Percentiles rank a stretch among this genome's conserved stretches.
Conservation (phyloP, 192 early-diverging fungal genomes). For the Thamnidium elegans region DNA sequence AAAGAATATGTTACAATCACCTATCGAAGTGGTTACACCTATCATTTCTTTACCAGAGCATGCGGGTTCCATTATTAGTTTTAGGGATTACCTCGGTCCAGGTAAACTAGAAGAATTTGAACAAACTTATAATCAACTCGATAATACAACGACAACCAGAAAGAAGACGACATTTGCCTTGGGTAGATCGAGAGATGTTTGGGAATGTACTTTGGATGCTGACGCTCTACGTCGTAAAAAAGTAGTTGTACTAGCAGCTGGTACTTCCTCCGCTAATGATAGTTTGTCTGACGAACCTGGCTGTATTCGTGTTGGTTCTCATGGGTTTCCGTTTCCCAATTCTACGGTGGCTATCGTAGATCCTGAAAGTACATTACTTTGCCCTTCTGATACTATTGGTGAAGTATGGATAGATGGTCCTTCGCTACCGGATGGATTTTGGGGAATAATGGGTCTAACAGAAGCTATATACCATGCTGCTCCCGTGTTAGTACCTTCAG, state of each 20-base stretch:
- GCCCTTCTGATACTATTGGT: conserved; percentile 69
- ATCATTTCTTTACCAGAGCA: conserved; percentile 70
- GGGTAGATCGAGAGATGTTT: conserved; percentile 37
- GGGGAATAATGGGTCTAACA: conserved; percentile 69
- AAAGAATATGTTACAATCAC: conserved; percentile 19
- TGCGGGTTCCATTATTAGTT: conserved; percentile 67
- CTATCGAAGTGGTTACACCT: conserved; percentile 55
- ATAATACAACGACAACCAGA: not conserved
- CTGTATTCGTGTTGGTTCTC: conserved; percentile 42
- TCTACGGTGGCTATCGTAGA: conserved; percentile 76
- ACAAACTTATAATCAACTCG: not conserved
- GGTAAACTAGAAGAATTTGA: conserved; percentile 24
- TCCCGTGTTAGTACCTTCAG: conserved; percentile 49
- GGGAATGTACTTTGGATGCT: conserved; percentile 68
- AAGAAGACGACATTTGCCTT: conserved; percentile 12
- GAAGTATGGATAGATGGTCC: conserved; percentile 83
- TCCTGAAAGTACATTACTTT: conserved; percentile 71
- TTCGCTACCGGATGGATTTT: conserved; percentile 71
- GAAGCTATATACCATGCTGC: conserved; percentile 68
- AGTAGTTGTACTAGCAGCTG: conserved; percentile 54
- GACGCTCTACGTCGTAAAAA: conserved; percentile 63
- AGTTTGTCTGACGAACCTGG: conserved; percentile 30
- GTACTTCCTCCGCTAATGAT: conserved; percentile 20
- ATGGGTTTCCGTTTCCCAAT: conserved; percentile 59
- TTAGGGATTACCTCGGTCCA: conserved; percentile 58